A percentile compares a stretch with the other conserved stretches of the same genome.
These are phyloP conservation scores for Penicillium sp. DNA, from an alignment of 2,329 filamentous ascomycete species.

Conservation along the genomic window DNA sequence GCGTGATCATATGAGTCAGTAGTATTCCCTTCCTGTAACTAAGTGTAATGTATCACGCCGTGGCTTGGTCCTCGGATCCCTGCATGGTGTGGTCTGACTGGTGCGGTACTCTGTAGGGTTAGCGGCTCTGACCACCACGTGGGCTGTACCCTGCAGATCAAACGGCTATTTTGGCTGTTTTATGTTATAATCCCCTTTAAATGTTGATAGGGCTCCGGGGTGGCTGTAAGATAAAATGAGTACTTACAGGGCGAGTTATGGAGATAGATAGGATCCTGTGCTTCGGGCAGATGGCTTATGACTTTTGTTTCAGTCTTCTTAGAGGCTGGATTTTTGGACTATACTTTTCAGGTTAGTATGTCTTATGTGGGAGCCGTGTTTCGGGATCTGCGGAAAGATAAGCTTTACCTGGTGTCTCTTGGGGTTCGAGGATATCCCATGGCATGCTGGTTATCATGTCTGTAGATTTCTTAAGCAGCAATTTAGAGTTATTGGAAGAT, in stretches of 20 bases:
- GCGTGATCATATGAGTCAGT: neutral
- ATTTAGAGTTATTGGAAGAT: neutral
- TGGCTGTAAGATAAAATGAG: neutral
- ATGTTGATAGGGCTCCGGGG: neutral
- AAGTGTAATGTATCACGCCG: neutral
- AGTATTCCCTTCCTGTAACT: no score
- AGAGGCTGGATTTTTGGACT: neutral
- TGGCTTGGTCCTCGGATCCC: slow-evolving; percentile 10
- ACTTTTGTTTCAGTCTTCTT: neutral
- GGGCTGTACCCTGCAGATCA: slow-evolving; percentile 11
- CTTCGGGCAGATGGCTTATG: neutral
- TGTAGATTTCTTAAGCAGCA: neutral
- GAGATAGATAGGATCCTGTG: neutral
- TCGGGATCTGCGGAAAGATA: neutral
- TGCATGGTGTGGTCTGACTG: neutral
- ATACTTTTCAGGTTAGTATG: neutral
- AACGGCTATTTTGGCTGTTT: neutral
- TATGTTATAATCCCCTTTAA: neutral
- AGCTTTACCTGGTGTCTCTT: neutral
- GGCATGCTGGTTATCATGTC: neutral
- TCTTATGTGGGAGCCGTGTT: neutral
- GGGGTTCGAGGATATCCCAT: neutral
- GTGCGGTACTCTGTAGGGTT: neutral
- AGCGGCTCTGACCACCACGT: slow-evolving; percentile 6
- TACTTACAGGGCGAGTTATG: neutral